Percentiles rank a stretch among this genome's conserved stretches.
phyloP scores from a whole-genome alignment of 2,329 filamentous ascomycete genomes.

The Elsinoe fawcettii region DNA sequence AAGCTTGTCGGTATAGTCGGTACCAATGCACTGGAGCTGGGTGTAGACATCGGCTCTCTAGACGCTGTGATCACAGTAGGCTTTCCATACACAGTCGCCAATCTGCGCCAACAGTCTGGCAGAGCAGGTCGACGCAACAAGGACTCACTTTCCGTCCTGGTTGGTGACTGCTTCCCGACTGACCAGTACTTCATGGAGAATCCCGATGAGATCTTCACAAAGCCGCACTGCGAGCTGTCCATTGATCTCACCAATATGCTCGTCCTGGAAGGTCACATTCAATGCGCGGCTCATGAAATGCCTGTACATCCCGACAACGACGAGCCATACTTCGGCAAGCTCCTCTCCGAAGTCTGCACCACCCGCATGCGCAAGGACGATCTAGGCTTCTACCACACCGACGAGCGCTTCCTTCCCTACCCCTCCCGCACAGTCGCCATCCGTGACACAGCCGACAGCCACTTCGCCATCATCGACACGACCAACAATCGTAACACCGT shows the following conservation, averaged over 20 bases:
- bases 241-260: conserved; percentile 90
- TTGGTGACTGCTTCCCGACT: conserved; percentile 81
- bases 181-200: conserved; percentile 98
- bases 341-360: conserved; percentile 61
- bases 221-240: conserved; percentile 79
- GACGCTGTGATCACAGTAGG: conserved; percentile 92
- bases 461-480: conserved; percentile 87
- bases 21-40: conserved; percentile 85
- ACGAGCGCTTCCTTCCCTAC: conserved; percentile 75
- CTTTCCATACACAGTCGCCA: conserved; percentile 92
- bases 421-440: conserved; percentile 81
- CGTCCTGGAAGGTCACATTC: conserved; percentile 84
- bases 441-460: conserved; percentile 80
- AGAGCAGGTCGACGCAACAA: conserved; percentile 86
- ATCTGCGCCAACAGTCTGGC: conserved; percentile 88
- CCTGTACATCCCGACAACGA: conserved; percentile 76
- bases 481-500: conserved; percentile 76
- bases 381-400: conserved; percentile 80
- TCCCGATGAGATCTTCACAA: conserved; percentile 85
- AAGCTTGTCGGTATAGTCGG: conserved; percentile 88
- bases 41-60: conserved; percentile 88
- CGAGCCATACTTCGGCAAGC: conserved; percentile 66
- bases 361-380: conserved; percentile 68
- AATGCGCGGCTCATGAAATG: conserved; percentile 93
- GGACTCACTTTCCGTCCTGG: conserved; percentile 81